Evolutionary conservation across 768 basidiomycete genomes (phyloP).

Genomic region (Pholiota microspora): DNA sequence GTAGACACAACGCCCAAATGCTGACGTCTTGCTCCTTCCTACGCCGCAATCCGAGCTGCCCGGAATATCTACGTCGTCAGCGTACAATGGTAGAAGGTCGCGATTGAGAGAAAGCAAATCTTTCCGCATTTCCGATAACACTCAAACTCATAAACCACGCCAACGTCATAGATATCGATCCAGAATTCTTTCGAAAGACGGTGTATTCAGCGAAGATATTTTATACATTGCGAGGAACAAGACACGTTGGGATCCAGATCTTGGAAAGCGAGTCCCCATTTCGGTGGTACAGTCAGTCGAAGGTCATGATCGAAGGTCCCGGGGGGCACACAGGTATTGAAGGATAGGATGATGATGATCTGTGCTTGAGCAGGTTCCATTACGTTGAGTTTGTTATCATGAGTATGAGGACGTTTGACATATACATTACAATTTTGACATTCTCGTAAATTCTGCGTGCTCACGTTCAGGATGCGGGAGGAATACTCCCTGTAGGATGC

Average conservation of each 20-base stretch:
- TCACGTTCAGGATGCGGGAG: neutral
- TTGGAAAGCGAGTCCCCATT: conserved; percentile 9
- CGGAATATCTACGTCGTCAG: no score
- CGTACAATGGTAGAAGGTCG: no score
- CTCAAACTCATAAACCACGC: no score
- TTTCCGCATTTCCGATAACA: no score
- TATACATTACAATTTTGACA: neutral
- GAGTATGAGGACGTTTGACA: neutral
- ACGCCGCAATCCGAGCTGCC: no score
- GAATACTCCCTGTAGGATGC: neutral
- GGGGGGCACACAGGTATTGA: no score
- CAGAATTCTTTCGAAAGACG: neutral
- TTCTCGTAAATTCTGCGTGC: neutral
- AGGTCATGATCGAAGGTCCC: no score
- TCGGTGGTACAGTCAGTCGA: neutral
- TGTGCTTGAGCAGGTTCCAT: neutral
- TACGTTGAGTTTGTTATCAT: neutral
- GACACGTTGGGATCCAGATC: conserved; percentile 13
- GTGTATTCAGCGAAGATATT: conserved; percentile 1
- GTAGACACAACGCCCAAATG: no score
- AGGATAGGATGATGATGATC: neutral
- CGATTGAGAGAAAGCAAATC: no score
- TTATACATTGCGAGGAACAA: conserved; percentile 7
- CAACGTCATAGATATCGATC: neutral
- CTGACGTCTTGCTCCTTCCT: no score